phyloP scores from a whole-genome alignment of 768 basidiomycete species.

The Boletus vinaceobasis region DNA sequence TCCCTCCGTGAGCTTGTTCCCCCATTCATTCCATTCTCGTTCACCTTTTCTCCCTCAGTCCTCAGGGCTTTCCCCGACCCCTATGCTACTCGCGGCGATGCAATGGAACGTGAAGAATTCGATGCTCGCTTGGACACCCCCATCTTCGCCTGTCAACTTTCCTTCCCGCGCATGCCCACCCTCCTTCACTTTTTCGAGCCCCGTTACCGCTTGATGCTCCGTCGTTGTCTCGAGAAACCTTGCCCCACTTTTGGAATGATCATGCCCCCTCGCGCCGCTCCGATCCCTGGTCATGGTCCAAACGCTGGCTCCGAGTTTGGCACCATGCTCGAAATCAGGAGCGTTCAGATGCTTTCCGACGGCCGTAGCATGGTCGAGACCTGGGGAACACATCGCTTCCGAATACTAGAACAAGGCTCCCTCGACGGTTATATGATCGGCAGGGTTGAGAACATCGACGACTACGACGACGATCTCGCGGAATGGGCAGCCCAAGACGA shows the following conservation, averaged over 20 bases:
- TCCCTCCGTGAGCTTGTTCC: constrained; percentile 53
- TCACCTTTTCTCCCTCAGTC: constrained; percentile 39
- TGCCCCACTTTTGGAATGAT: constrained; percentile 91
- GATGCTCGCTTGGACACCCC: constrained; percentile 82
- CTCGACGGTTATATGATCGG: constrained; percentile 91
- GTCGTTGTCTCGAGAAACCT: constrained; percentile 81
- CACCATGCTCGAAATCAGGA: constrained; percentile 88
- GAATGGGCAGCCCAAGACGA: constrained; percentile 23
- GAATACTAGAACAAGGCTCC: constrained; percentile 77
- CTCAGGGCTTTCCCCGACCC: constrained; percentile 63
- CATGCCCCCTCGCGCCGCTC: constrained; percentile 54
- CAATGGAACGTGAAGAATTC: constrained; percentile 73
- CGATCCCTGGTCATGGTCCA: constrained; percentile 19
- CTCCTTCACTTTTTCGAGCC: constrained; percentile 94
- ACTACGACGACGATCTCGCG: constrained; percentile 34
- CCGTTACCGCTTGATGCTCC: constrained; percentile 92
- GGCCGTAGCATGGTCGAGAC: constrained; percentile 87
- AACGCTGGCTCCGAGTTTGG: constrained; percentile 57
- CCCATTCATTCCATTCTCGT: constrained; percentile 3
- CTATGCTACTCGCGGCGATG: constrained; percentile 60
- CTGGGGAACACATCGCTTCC: constrained; percentile 69
- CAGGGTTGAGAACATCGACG: constrained; percentile 60
- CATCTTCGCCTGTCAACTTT: constrained; percentile 85
- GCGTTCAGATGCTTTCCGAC: constrained; percentile 84
- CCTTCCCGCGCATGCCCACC: constrained; percentile 89